Conservation (phyloP, 768 basidiomycete species). For the Mycena amicta region DNA sequence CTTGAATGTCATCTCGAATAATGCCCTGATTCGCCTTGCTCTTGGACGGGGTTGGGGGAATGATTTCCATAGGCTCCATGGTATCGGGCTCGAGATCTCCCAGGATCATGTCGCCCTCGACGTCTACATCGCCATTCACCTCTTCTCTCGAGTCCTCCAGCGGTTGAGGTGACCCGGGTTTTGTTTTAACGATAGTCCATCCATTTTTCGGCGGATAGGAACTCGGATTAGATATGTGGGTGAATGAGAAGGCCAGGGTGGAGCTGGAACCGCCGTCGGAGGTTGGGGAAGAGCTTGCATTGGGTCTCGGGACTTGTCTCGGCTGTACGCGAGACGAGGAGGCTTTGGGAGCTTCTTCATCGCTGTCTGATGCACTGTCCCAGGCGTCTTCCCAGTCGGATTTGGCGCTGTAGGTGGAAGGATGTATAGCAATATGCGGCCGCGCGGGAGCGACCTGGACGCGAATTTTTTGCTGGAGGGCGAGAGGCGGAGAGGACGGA, state of each 20-base stretch:
- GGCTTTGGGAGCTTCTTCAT: constrained; percentile 54
- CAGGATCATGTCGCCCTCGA: constrained; percentile 76
- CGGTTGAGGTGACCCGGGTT: constrained; percentile 18
- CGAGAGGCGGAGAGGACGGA: no score
- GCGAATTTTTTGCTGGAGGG: no score
- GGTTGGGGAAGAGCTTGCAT: constrained; percentile 36
- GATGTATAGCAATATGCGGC: constrained; percentile 69
- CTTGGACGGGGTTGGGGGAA: constrained; percentile 38
- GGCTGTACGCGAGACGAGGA: constrained; percentile 44
- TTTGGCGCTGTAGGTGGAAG: constrained; percentile 38
- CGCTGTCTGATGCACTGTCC: constrained; percentile 74
- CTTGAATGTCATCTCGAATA: constrained; percentile 69
- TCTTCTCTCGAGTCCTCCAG: constrained; percentile 29
- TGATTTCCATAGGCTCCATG: constrained; percentile 21
- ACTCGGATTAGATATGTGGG: constrained; percentile 72
- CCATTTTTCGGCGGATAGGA: constrained; percentile 75
- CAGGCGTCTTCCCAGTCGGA: constrained; percentile 83
- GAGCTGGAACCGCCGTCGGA: constrained; percentile 48
- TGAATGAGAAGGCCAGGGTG: constrained; percentile 78
- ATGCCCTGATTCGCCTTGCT: constrained; percentile 46
- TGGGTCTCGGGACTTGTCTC: constrained; percentile 53
- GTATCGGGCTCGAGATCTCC: constrained; percentile 72
- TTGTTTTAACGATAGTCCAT: constrained; percentile 75
- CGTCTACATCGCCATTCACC: constrained; percentile 55
- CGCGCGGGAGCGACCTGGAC: constrained; percentile 72